These are phyloP conservation scores for Pelargonium myrrhifolium DNA, from an alignment of 441 rosid species.

Conservation along the genomic window DNA sequence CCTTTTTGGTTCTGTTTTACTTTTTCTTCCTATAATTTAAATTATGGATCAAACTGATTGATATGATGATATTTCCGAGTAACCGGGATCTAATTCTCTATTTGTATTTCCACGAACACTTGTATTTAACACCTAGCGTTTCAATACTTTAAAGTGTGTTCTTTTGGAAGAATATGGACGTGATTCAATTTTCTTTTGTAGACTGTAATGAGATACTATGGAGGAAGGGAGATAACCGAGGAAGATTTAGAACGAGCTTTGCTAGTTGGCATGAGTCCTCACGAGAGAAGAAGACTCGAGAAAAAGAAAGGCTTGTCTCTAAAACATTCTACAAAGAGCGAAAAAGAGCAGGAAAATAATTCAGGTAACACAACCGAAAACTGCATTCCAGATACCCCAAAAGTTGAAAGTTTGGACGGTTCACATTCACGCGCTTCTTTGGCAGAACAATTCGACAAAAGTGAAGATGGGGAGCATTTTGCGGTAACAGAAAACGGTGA, in stretches of 20 bases:
- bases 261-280: slow-evolving; percentile 81
- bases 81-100: not conserved
- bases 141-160: not conserved
- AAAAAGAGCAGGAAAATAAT: slow-evolving; percentile 24
- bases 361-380: slow-evolving; percentile 12
- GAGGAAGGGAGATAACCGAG: slow-evolving; percentile 71
- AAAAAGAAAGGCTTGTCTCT: slow-evolving; percentile 55
- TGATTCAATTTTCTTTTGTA: slow-evolving; percentile 22
- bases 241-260: slow-evolving; percentile 82
- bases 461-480: slow-evolving; percentile 20
- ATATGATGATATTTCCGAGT: slow-evolving; percentile 2
- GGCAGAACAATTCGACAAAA: slow-evolving; percentile 15
- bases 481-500: slow-evolving; percentile 18
- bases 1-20: not conserved
- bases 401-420: slow-evolving; percentile 17
- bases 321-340: slow-evolving; percentile 25
- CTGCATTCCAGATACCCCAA: slow-evolving; percentile 12
- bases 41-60: not conserved
- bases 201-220: slow-evolving; percentile 72
- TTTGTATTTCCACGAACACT: not conserved
- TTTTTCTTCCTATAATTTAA: not conserved
- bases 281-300: slow-evolving; percentile 58
- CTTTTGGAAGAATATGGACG: not conserved
- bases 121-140: not conserved
- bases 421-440: slow-evolving; percentile 10